phyloP scores from a whole-genome alignment of 2,329 filamentous ascomycete species.

The Stemphylium lycopersici region DNA sequence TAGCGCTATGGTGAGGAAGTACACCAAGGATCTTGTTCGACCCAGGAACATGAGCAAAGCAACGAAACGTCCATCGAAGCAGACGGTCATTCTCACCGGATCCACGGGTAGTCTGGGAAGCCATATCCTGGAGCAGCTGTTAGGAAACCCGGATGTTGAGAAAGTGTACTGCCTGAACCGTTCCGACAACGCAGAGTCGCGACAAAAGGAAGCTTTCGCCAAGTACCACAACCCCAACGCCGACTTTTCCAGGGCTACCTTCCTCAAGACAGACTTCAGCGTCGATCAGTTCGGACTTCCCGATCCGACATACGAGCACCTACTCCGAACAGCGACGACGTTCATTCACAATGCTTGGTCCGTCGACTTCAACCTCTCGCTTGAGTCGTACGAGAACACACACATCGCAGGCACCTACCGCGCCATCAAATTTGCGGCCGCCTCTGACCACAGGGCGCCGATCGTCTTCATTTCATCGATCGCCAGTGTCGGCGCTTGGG shows the following conservation, averaged over 20 bases:
- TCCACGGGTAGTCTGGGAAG: conserved; percentile 33
- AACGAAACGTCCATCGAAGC: neutral
- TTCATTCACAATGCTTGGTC: conserved; percentile 62
- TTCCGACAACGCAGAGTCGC: conserved; percentile 17
- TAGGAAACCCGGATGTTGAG: conserved; percentile 17
- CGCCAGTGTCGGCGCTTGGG: conserved; percentile 35
- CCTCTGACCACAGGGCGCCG: conserved; percentile 11
- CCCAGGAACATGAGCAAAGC: neutral
- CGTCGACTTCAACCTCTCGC: conserved; percentile 58
- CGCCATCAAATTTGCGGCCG: conserved; percentile 14
- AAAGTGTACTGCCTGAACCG: conserved; percentile 31
- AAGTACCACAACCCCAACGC: conserved; percentile 7
- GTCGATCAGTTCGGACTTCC: conserved; percentile 49
- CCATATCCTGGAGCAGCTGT: conserved; percentile 28
- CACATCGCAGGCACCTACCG: conserved; percentile 18
- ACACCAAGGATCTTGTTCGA: neutral
- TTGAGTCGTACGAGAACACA: conserved; percentile 23
- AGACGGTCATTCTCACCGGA: conserved; percentile 28
- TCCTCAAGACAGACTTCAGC: conserved; percentile 5
- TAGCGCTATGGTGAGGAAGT: conserved; percentile 2
- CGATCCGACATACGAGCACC: conserved; percentile 16
- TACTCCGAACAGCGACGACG: conserved; percentile 38
- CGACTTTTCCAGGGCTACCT: conserved; percentile 5
- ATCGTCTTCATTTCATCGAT: conserved; percentile 51
- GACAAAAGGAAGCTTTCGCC: conserved; percentile 13